A percentile compares a stretch with the other conserved stretches of the same genome.
phyloP scores from a whole-genome alignment of 139 green algal species.

The Chlorella sp. region DNA sequence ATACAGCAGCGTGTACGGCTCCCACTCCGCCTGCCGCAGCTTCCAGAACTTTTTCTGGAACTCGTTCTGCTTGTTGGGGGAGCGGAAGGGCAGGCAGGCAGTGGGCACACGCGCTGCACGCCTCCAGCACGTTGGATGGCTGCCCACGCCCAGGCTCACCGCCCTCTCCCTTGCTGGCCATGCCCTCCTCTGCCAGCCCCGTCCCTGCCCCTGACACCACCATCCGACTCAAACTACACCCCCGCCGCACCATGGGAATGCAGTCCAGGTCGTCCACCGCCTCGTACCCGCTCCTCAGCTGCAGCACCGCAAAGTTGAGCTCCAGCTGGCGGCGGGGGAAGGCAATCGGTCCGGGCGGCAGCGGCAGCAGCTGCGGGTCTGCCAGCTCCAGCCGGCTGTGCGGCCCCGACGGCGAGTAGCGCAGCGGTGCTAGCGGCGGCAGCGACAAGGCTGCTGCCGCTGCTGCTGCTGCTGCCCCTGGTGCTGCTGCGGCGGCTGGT shows the following conservation, averaged over 20 bases:
- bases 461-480: neutral
- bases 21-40: slow-evolving; percentile 72
- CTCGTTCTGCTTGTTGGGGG: slow-evolving; percentile 66
- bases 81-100: too few relatives aligned
- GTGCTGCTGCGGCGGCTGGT: neutral
- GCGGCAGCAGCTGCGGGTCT: slow-evolving; percentile 21
- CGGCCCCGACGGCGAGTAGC: neutral
- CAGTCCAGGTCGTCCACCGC: slow-evolving; percentile 85
- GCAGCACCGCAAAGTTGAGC: slow-evolving; percentile 84
- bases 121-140: too few relatives aligned
- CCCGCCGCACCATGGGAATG: slow-evolving; percentile 78
- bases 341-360: slow-evolving; percentile 39
- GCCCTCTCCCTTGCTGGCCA: too few relatives aligned
- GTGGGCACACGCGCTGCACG: too few relatives aligned
- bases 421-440: neutral
- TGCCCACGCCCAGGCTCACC: too few relatives aligned
- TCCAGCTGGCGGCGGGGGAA: slow-evolving; percentile 64
- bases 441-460: neutral
- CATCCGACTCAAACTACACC: too few relatives aligned
- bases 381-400: slow-evolving; percentile 16
- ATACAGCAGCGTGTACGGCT: slow-evolving; percentile 80
- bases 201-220: too few relatives aligned
- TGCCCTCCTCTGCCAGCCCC: too few relatives aligned
- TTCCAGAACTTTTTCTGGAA: slow-evolving; percentile 83
- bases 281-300: slow-evolving; percentile 86